Percentiles rank a stretch among this genome's conserved stretches.
These are phyloP conservation scores for Immersiporthe knoxdaviesiana DNA, from an alignment of 2,329 filamentous ascomycete genomes.

Conservation along the genomic window DNA sequence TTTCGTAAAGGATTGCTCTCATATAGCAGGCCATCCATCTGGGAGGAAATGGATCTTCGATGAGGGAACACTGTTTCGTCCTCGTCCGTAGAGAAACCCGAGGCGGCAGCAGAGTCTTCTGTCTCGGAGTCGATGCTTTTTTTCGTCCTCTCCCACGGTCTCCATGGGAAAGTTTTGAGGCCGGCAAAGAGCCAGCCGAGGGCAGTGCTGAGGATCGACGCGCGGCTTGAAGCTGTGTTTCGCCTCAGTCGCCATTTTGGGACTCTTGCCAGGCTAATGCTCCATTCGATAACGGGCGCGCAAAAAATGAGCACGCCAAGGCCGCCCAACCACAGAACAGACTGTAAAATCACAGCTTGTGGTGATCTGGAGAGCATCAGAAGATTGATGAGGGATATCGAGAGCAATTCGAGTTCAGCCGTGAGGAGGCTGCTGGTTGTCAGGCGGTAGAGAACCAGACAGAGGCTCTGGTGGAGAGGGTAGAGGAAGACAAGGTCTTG, in stretches of 20 bases:
- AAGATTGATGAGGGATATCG: conserved; percentile 79
- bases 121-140: conserved; percentile 40
- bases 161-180: conserved; percentile 39
- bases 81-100: conserved; percentile 37
- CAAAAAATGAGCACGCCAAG: conserved; percentile 75
- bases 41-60: conserved; percentile 14
- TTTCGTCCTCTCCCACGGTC: conserved; percentile 31
- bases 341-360: conserved; percentile 83
- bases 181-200: not conserved
- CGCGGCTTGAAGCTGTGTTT: conserved; percentile 44
- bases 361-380: conserved; percentile 77
- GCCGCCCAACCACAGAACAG: conserved; percentile 83
- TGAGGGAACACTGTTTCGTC: conserved; percentile 11
- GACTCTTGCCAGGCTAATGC: conserved; percentile 81
- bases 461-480: conserved; percentile 79
- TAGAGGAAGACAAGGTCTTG: conserved; percentile 58
- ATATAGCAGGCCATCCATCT: not conserved
- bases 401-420: conserved; percentile 86
- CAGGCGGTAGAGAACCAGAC: conserved; percentile 74
- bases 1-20: conserved; percentile 15
- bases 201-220: conserved; percentile 39
- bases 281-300: conserved; percentile 76
- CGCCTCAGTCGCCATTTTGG: conserved; percentile 88
- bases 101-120: conserved; percentile 40
- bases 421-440: conserved; percentile 87